These are phyloP conservation scores for Sarocladium strictum DNA, from an alignment of 2,329 filamentous ascomycete genomes.

Conservation along the genomic window DNA sequence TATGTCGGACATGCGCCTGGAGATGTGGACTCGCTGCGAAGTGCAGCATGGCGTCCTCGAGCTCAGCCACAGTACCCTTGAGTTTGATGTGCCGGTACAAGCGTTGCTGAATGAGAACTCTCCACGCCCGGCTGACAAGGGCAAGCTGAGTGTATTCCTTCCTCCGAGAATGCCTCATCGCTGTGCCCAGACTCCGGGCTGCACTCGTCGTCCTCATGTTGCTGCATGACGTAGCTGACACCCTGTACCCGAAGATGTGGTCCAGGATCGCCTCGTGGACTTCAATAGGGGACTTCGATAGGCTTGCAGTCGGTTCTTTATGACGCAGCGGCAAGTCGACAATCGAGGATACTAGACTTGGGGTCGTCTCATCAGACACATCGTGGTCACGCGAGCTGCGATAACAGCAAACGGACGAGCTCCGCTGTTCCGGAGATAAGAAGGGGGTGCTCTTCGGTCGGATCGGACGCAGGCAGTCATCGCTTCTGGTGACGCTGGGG, in stretches of 20 bases:
- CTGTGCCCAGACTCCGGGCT: constrained; percentile 38
- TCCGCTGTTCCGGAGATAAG: constrained; percentile 45
- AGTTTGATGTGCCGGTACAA: constrained; percentile 72
- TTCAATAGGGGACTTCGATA: constrained; percentile 50
- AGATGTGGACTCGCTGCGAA: constrained; percentile 55
- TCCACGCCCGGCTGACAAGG: constrained; percentile 58
- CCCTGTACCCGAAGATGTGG: constrained; percentile 62
- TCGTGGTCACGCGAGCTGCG: constrained; percentile 17
- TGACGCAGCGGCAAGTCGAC: not conserved
- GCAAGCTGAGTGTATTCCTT: constrained; percentile 62
- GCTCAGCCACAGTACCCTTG: constrained; percentile 60
- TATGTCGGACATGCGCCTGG: constrained; percentile 59
- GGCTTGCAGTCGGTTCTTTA: not conserved
- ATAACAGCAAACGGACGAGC: constrained; percentile 22
- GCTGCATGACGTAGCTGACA: constrained; percentile 53
- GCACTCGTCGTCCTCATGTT: constrained; percentile 40
- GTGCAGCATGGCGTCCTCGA: constrained; percentile 54
- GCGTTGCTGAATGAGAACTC: constrained; percentile 61
- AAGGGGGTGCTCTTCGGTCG: constrained; percentile 57
- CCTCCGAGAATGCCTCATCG: constrained; percentile 59
- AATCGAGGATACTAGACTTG: constrained; percentile 1
- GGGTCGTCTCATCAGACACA: constrained; percentile 10
- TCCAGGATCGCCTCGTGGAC: constrained; percentile 69
- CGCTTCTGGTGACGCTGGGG: constrained; percentile 1
- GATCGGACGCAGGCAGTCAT: constrained; percentile 29